A percentile compares a stretch with the other conserved stretches of the same genome.
Evolutionary conservation across 768 basidiomycete genomes (phyloP).

Genomic region (Boletus huronensis): DNA sequence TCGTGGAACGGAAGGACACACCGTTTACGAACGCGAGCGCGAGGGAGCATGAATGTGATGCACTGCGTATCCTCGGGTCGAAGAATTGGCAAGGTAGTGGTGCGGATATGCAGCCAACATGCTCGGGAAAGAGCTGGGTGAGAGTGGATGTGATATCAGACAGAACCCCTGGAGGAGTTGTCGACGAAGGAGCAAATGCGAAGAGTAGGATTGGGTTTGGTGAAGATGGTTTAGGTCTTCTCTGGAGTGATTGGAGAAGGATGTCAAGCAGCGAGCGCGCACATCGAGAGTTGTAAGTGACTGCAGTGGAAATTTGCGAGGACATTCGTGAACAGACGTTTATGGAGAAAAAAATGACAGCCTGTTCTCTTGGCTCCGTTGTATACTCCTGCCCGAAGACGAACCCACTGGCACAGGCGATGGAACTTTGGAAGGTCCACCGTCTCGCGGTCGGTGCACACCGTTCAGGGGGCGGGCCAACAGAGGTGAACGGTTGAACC

Average conservation of each 20-base stretch:
- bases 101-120: constrained; percentile 63
- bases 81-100: constrained; percentile 34
- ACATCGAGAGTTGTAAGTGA: constrained; percentile 16
- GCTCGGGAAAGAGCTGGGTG: constrained; percentile 37
- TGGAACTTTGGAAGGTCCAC: too few relatives aligned
- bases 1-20: constrained; percentile 57
- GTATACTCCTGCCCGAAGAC: background rate
- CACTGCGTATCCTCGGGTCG: constrained; percentile 8
- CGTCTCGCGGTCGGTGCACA: background rate
- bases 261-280: constrained; percentile 16
- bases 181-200: constrained; percentile 25
- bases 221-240: background rate
- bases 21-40: constrained; percentile 47
- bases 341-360: background rate
- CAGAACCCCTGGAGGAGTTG: constrained; percentile 25
- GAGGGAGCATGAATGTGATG: constrained; percentile 50
- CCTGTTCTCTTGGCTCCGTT: background rate
- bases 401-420: too few relatives aligned
- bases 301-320: constrained; percentile 13
- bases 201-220: constrained; percentile 20
- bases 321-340: constrained; percentile 2
- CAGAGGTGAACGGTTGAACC: too few relatives aligned
- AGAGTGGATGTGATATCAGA: constrained; percentile 39
- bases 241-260: constrained; percentile 8
- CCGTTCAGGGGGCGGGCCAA: background rate